phyloP scores from a whole-genome alignment of 2,329 filamentous ascomycete genomes.

The Exutisphaerella laricina region DNA sequence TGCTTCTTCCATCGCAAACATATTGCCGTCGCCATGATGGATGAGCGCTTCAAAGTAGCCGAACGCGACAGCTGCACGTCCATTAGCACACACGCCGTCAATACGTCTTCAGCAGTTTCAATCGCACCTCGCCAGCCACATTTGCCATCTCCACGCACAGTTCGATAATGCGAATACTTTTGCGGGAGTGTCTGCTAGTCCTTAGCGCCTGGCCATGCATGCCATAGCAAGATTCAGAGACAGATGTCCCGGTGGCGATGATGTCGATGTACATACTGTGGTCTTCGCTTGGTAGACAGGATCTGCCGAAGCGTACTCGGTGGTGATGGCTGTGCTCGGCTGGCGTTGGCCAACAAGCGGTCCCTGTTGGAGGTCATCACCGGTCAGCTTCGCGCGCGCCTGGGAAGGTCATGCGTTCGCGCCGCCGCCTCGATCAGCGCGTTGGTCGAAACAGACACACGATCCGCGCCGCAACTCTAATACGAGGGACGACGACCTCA shows the following conservation, averaged over 20 bases:
- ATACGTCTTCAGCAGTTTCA: slow-evolving; percentile 8
- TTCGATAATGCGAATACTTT: slow-evolving; percentile 82
- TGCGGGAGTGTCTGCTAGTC: slow-evolving; percentile 63
- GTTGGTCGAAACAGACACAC: slow-evolving; percentile 10
- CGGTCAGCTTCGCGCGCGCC: too few relatives aligned
- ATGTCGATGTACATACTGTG: slow-evolving; percentile 55
- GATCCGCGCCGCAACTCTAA: slow-evolving; percentile 24
- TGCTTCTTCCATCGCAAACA: slow-evolving; percentile 63
- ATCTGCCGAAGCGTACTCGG: slow-evolving; percentile 85
- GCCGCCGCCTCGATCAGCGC: too few relatives aligned
- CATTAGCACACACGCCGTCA: slow-evolving; percentile 25
- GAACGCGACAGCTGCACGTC: slow-evolving; percentile 71
- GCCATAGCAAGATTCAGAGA: slow-evolving; percentile 5
- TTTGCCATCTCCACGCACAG: slow-evolving; percentile 86
- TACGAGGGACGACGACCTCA: slow-evolving; percentile 15
- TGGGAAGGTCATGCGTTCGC: too few relatives aligned
- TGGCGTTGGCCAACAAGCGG: slow-evolving; percentile 74
- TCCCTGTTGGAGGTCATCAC: slow-evolving; percentile 52
- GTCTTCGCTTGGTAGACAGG: slow-evolving; percentile 82
- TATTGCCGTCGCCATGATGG: slow-evolving; percentile 57
- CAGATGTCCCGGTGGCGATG: too few relatives aligned
- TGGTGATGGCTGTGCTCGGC: slow-evolving; percentile 69
- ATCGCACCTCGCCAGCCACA: slow-evolving; percentile 93
- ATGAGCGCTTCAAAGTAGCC: slow-evolving; percentile 86
- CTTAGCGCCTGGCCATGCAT: slow-evolving; percentile 5